Evolutionary conservation across 2,329 filamentous ascomycete species (phyloP).

Genomic region (Diaporthe aspalathi): DNA sequence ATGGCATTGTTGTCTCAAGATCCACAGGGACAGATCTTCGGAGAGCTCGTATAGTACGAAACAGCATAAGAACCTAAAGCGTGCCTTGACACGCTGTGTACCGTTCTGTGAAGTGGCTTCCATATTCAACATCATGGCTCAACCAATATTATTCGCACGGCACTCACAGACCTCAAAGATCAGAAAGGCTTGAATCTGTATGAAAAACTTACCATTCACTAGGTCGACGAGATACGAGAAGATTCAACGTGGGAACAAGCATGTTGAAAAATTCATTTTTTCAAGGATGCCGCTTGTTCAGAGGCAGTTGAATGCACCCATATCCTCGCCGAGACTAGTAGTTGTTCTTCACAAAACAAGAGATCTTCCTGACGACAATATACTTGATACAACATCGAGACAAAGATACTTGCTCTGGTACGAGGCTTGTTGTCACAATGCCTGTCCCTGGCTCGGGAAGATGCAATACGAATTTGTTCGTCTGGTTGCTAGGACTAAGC

Average conservation of each 20-base stretch:
- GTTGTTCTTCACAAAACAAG: neutral
- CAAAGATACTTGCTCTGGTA: neutral
- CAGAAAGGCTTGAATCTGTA: too few relatives aligned
- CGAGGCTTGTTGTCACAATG: neutral
- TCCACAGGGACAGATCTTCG: neutral
- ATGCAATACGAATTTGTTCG: neutral
- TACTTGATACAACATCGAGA: neutral
- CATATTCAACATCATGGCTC: neutral
- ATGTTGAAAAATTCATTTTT: neutral
- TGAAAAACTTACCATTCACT: neutral
- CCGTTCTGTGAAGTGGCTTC: too few relatives aligned
- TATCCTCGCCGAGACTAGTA: neutral
- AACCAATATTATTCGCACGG: too few relatives aligned
- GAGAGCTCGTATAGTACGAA: neutral
- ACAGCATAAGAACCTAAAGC: neutral
- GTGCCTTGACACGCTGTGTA: neutral
- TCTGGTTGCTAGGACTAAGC: neutral
- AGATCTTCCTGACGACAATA: neutral
- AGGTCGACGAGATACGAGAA: neutral
- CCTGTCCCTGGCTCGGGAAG: neutral
- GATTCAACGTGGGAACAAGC: neutral
- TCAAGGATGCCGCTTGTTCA: neutral
- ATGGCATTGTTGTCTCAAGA: neutral
- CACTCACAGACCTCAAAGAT: too few relatives aligned
- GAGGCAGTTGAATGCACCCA: neutral